A percentile compares a stretch with the other conserved stretches of the same genome.
phyloP scores from a whole-genome alignment of 2,329 filamentous ascomycete genomes.

The Penicillium sp. region DNA sequence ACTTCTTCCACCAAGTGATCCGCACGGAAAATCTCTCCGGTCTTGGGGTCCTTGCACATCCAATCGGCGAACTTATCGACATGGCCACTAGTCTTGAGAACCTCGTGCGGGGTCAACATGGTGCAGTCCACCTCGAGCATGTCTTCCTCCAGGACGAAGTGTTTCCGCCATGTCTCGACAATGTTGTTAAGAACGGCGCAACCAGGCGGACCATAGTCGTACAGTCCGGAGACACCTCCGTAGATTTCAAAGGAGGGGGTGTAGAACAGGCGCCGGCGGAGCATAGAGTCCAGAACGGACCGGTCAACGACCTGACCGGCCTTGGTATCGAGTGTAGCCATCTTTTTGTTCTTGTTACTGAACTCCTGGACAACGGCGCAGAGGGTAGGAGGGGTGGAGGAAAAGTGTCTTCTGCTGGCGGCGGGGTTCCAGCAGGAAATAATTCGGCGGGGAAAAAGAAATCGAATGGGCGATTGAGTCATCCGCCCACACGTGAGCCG shows the following conservation, averaged over 20 bases:
- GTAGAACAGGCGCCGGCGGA: slow-evolving; percentile 89
- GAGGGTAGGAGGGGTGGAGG: slow-evolving; percentile 41
- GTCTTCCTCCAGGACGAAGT: slow-evolving; percentile 90
- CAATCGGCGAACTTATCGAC: slow-evolving; percentile 98
- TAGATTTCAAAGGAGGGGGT: slow-evolving; percentile 97
- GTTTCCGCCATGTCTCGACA: slow-evolving; percentile 87
- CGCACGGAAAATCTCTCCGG: slow-evolving; percentile 92
- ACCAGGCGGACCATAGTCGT: slow-evolving; percentile 91
- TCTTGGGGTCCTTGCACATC: slow-evolving; percentile 99
- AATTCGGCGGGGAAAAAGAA: slow-evolving; percentile 41
- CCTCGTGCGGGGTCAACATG: slow-evolving; percentile 88
- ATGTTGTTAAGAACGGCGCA: slow-evolving; percentile 87
- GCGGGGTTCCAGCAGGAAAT: slow-evolving; percentile 30
- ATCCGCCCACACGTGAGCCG: slow-evolving; percentile 40
- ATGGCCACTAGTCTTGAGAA: slow-evolving; percentile 94
- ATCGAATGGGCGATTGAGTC: slow-evolving; percentile 44
- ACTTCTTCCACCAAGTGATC: slow-evolving; percentile 97
- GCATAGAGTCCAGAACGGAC: slow-evolving; percentile 77
- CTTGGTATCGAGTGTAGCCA: slow-evolving; percentile 73
- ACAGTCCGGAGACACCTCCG: slow-evolving; percentile 84
- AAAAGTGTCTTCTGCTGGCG: slow-evolving; percentile 41
- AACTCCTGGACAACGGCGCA: slow-evolving; percentile 31
- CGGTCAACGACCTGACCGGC: slow-evolving; percentile 91
- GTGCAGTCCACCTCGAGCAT: slow-evolving; percentile 96
- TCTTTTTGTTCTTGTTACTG: slow-evolving; percentile 47